phyloP scores from a whole-genome alignment of 2,329 filamentous ascomycete species.

The Colletotrichum sp. region DNA sequence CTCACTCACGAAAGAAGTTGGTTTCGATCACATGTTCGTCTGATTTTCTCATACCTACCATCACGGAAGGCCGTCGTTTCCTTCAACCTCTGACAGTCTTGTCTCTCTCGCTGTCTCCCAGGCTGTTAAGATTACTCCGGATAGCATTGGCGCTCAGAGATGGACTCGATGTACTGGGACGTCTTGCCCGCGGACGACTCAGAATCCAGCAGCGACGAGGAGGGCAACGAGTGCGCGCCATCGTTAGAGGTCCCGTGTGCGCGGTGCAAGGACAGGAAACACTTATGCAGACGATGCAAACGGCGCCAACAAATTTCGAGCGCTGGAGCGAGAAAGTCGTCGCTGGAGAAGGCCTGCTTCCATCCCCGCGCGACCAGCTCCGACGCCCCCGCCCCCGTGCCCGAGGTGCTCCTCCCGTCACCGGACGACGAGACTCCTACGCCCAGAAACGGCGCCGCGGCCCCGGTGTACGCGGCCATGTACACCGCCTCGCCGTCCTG shows the following conservation, averaged over 20 bases:
- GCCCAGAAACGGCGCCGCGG: too few relatives aligned
- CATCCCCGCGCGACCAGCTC: not conserved
- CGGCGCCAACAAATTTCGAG: not conserved
- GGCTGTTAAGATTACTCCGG: accelerated
- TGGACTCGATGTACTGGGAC: conserved; percentile 1
- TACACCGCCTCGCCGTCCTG: conserved; percentile 8
- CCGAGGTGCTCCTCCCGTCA: not conserved
- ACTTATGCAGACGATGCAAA: not conserved
- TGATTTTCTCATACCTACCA: not conserved
- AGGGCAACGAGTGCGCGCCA: not conserved
- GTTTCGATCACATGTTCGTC: not conserved
- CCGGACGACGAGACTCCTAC: not conserved
- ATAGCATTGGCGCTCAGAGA: not conserved
- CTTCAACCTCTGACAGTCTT: not conserved
- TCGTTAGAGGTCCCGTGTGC: not conserved
- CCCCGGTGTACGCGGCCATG: not conserved
- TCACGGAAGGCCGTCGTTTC: not conserved
- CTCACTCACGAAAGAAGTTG: not conserved
- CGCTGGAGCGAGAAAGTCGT: not conserved
- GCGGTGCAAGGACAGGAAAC: not conserved
- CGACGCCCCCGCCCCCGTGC: not conserved
- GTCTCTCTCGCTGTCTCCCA: accelerated
- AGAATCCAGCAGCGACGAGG: not conserved
- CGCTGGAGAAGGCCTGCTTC: not conserved
- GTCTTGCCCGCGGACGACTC: not conserved